Evolutionary conservation across 2,329 filamentous ascomycete species (phyloP), one percentile per base, ranked within the genome.

Genomic region (Colletotrichum chrysophilum): DNA sequence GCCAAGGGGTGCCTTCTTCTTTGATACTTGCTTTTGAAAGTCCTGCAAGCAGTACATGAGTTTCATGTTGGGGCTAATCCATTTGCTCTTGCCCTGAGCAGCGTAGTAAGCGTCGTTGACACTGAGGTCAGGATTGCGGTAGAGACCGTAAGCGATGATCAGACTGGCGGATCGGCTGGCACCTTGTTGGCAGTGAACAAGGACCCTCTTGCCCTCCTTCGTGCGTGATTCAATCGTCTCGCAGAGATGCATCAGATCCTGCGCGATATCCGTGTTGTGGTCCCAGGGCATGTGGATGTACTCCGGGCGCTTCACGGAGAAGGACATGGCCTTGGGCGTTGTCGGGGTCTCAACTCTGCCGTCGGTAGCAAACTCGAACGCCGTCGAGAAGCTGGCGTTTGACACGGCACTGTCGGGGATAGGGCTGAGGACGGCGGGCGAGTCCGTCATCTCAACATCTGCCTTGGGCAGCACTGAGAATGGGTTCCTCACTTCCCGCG

Each of bases 41-140:
- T 96, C 94, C 82, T 96, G 94, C 64, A 97, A 87, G 79, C 95
- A 96, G 88, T 97, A 97, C 89, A 97, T 96, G 78, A 97, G 88
- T 79, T 95, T 95, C 95, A 97, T 97, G 83, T 97, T 97, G 0
- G 95, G 95, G 74, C 95, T 96, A 79, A 97, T 96, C 95, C 95
- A 97, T 81, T 90, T 92, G 83, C 95, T 97, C 85, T 94, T 94
- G 70, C 91, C 89, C 84, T 97, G 95, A 4, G 95, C 94, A 4
- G 93, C 90, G 81, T 95, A 92, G 82, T 97, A 97, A 4, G 95
- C 94, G 82, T 96, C 94, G 80, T 96, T 96, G 69, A 96, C 94
- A 79, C 90, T 95, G 80, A 95, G 86, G 7, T 92, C 89, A 3
- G 94, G 94, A 76, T 95, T 94, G 81, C 93, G 93, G 83, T 94